Evolutionary conservation across 1,139 yeast species (phyloP).

Genomic region (Saccharomyces hybrid): DNA sequence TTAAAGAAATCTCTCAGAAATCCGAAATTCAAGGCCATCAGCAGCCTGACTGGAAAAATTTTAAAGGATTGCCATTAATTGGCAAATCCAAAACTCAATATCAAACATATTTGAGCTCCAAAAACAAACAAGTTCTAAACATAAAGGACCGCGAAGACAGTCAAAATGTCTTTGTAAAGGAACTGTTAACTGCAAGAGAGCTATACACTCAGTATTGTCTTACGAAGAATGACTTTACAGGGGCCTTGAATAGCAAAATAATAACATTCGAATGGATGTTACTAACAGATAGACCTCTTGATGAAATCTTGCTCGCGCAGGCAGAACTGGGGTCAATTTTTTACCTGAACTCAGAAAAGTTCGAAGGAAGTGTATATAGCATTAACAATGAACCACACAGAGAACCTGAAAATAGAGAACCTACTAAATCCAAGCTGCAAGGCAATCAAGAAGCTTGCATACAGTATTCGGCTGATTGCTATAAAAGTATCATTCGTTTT

Average conservation of each 20-base stretch:
- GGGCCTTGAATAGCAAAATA: constrained; percentile 55
- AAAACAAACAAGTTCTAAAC: constrained; percentile 9
- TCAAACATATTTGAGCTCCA: constrained; percentile 20
- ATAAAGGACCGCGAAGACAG: constrained; percentile 22
- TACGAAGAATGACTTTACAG: constrained; percentile 52
- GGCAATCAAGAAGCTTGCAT: not conserved
- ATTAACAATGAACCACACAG: constrained; percentile 9
- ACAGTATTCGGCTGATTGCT: not conserved
- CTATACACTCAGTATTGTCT: constrained; percentile 57
- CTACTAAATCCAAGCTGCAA: not conserved
- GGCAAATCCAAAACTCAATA: constrained; percentile 4
- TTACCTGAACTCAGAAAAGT: constrained; percentile 60
- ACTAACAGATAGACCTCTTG: constrained; percentile 57
- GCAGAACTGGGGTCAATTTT: constrained; percentile 65
- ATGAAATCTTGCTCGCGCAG: constrained; percentile 54
- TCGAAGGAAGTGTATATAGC: constrained; percentile 41
- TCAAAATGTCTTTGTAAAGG: constrained; percentile 66
- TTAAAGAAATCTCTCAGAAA: constrained; percentile 16
- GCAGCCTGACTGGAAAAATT: not conserved
- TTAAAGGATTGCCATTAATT: not conserved
- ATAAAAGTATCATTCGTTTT: not conserved
- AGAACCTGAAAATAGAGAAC: not conserved
- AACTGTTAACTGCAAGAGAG: constrained; percentile 65
- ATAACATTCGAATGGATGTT: constrained; percentile 67
- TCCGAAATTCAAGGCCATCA: not conserved